A percentile compares a stretch with the other conserved stretches of the same genome.
phyloP scores from a whole-genome alignment of 345 rosid species.

The Draba incana region DNA sequence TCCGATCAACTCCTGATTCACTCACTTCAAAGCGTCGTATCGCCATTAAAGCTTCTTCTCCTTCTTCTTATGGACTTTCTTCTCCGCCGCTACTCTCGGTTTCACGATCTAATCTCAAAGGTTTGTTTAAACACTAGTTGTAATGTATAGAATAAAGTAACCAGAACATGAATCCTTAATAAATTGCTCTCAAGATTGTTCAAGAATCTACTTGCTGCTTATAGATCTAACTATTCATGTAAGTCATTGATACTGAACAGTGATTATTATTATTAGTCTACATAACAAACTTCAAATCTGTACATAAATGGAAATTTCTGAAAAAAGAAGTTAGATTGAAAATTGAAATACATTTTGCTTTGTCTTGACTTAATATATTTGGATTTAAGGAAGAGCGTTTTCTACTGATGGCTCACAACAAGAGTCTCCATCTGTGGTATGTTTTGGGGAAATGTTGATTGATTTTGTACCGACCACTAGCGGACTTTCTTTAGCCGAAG shows the following conservation, averaged over 20 bases:
- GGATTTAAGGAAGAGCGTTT: slow-evolving; percentile 58
- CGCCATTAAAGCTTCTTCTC: slow-evolving; percentile 23
- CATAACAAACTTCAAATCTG: too few relatives aligned
- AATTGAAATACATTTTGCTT: too few relatives aligned
- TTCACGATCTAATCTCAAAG: slow-evolving; percentile 42
- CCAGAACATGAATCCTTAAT: not conserved
- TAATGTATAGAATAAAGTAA: not conserved
- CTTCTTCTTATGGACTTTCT: slow-evolving; percentile 12
- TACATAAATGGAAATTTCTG: not conserved
- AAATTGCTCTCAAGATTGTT: not conserved
- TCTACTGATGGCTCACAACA: slow-evolving; percentile 50
- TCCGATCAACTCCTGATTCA: slow-evolving; percentile 27
- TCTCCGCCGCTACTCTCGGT: slow-evolving; percentile 10
- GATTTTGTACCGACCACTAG: slow-evolving; percentile 88
- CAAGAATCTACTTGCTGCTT: not conserved
- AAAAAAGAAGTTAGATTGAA: not conserved
- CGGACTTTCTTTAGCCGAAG: slow-evolving; percentile 83
- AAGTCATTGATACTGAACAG: not conserved
- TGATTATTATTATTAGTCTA: too few relatives aligned
- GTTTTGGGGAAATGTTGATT: slow-evolving; percentile 95
- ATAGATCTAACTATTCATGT: not conserved
- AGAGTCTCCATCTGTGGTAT: slow-evolving; percentile 71
- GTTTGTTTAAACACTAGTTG: not conserved
- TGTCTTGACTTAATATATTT: too few relatives aligned
- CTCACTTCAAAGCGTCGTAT: slow-evolving; percentile 26